phyloP scores from a whole-genome alignment of 2,329 filamentous ascomycete genomes.

The Botrytis aclada region DNA sequence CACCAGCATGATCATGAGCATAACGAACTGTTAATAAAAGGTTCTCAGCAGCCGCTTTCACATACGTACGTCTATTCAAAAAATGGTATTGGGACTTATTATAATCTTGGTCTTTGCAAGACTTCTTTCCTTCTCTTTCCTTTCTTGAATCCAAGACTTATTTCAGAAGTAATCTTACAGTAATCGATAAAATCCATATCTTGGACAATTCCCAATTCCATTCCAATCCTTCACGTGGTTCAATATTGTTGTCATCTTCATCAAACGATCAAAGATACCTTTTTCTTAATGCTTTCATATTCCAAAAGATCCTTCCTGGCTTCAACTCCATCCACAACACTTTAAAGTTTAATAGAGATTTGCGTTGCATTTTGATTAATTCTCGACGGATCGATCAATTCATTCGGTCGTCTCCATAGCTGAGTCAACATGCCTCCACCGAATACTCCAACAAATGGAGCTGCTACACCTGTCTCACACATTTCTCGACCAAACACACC shows the following conservation, averaged over 20 bases:
- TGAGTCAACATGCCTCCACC: conserved; percentile 24
- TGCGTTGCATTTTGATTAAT: neutral
- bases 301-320: neutral
- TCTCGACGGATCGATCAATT: neutral
- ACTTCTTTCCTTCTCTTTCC: neutral
- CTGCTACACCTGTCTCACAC: conserved; percentile 6
- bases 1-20: neutral
- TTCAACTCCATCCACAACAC: neutral
- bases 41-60: neutral
- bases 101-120: neutral
- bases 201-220: neutral
- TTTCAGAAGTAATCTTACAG: neutral
- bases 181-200: neutral
- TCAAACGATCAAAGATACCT: neutral
- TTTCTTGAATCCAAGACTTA: neutral
- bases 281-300: neutral
- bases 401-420: neutral
- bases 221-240: neutral
- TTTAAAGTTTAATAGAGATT: neutral
- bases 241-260: neutral
- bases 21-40: neutral
- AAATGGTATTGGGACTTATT: neutral
- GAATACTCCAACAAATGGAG: conserved; percentile 19
- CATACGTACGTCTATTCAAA: neutral
- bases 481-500: conserved; percentile 11